These are phyloP conservation scores for Aspergillus thermomutatus DNA, from an alignment of 2,329 filamentous ascomycete genomes.

Conservation along the genomic window DNA sequence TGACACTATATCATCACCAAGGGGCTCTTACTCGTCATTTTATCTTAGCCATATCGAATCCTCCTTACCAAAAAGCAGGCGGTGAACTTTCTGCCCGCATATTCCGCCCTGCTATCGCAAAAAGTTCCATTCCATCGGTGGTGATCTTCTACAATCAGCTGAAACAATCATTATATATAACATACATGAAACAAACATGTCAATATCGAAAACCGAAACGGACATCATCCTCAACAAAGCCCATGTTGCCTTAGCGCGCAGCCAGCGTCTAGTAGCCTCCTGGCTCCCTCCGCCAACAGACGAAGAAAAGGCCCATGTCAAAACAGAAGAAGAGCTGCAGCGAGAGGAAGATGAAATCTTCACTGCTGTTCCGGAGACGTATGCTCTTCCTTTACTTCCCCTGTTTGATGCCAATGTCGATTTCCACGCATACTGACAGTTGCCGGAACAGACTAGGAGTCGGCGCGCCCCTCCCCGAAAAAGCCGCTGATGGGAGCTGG, in stretches of 20 bases:
- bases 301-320: slow-evolving; percentile 36
- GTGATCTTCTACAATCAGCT: neutral
- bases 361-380: slow-evolving; percentile 53
- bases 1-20: neutral
- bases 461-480: slow-evolving; percentile 45
- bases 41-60: neutral
- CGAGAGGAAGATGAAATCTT: slow-evolving; percentile 55
- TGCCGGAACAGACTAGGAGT: slow-evolving; percentile 41
- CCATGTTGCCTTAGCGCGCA: slow-evolving; percentile 52
- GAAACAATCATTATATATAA: neutral
- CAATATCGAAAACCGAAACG: slow-evolving; percentile 40
- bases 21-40: too few species aligned
- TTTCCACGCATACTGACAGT: neutral
- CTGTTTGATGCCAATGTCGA: neutral
- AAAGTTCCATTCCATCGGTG: neutral
- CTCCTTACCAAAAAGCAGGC: neutral
- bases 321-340: slow-evolving; percentile 45
- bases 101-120: slow-evolving; percentile 11
- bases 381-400: slow-evolving; percentile 15
- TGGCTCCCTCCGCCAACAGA: slow-evolving; percentile 51
- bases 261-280: slow-evolving; percentile 53
- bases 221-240: slow-evolving; percentile 56
- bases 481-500: slow-evolving; percentile 38
- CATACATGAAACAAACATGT: slow-evolving; percentile 18
- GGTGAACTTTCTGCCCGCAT: slow-evolving; percentile 6